Evolutionary conservation across 1,139 yeast species (phyloP), one percentile per base, ranked within the genome.

Genomic region (Candida sojae): DNA sequence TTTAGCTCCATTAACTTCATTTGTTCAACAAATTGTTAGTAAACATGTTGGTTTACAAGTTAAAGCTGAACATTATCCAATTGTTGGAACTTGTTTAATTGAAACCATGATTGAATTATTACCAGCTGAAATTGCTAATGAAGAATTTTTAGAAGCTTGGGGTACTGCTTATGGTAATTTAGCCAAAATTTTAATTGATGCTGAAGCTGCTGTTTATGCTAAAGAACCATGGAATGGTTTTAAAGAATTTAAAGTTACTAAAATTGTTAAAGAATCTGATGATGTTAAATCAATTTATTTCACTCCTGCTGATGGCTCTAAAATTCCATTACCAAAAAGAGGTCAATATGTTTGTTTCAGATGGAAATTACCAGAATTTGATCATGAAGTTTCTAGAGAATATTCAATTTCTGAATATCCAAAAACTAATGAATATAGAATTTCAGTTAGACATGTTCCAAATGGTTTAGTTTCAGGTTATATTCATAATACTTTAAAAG

Each of bases 1-100:
- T 51, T 64, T 85, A 49, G 68, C 79, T 6, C 83, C 79, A 21
- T 70, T 86, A 45, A 58, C 72, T 11, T 79, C 68, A 1, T 80
- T 82, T 53, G 88, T 86, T 11, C 69, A 76, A 45, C 82, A 82
- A 54, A 83, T 86, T 58, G 86, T 81, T 35, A 74, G 73, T 53
- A 85, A 84, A 63, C 91, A 86, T 56, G 84, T 82, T 52, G 87
- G 88, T 43, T 68, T 85, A 50, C 82, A 79, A 58, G 75, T 86
- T 40, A 63, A 66, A 49, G 81, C 90, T 3, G 86, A 80, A 48
- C 88, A 84, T 50, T 86, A 86, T 57, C 82, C 84, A 13, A 73
- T 82, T 53, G 90, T 86, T 36, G 91, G 90, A 32, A 61, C 66
- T 39, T 74, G 77, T 56, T 67, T 86, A 33, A 62, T 85, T 41